Base-by-base conservation (phyloP, 495 filamentous ascomycete species). In the Podospora didyma region DNA sequence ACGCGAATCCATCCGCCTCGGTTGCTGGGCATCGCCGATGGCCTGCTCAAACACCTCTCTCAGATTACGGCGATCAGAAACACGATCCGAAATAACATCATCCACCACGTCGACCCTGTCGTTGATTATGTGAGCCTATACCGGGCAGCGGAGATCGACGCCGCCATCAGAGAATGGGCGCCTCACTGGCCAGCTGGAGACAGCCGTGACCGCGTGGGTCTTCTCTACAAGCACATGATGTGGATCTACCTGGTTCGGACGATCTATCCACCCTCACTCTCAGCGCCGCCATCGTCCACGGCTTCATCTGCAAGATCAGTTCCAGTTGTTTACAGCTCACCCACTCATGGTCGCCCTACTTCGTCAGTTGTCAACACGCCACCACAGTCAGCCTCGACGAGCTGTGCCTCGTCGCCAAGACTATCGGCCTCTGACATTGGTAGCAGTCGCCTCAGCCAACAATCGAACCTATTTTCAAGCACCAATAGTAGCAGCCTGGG, bases 221-320 rank as follows among this genome's bases (percentile, higher is more conserved):
- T 91, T 56, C 80, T 96, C 5, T 96, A 96, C 69, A 84, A 90
- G 45, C 91, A 96, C 67, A 90, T 88, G 62, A 89, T 91, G 56
- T 96, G 90, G 90, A 84, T 96, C 5, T 96, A 96, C 64, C 79
- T 96, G 0, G 88, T 88, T 67, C 84, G 92, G 26, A 96, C 92
- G 1, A 88, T 94, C 60, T 85, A 87, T 55, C 88, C 88, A n/a
- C 79, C 79, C 1, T 71, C 39, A 17, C 16, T 37, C 14, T 54
- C 70, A 0, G 54, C 58, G 6, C 54, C 75, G n/a, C 55, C 68
- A 3, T 56, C 67, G 6, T 56, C 69, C 9, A 58, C 62, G 24
- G 50, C 62, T 24, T 62, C 66, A 2, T 65, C 67, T 7, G 60
- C 63, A 7, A 56, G 48, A 23, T 70, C 68, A 48, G 50, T 69